phyloP scores from a whole-genome alignment of 1,284 basidiomycete species.

The Pseudozyma thailandica region DNA sequence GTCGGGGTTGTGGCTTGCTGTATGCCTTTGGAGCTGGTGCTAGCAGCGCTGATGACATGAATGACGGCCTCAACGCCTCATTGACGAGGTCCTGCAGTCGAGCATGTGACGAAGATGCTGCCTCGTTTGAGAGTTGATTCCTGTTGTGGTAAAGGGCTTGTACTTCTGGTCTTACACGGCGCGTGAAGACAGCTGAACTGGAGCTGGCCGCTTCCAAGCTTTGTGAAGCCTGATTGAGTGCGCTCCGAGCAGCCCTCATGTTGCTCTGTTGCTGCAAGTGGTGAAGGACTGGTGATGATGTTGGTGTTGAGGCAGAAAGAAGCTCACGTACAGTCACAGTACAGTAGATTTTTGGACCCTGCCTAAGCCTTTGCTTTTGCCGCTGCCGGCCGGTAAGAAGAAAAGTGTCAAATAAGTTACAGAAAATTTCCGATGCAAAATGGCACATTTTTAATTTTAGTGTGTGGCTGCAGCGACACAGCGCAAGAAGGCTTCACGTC shows the following conservation, averaged over 20 bases:
- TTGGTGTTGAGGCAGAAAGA: constrained; percentile 2
- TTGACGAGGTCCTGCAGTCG: constrained; percentile 33
- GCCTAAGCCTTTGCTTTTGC: too few species aligned
- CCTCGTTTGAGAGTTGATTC: too few species aligned
- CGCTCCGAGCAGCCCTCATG: constrained; percentile 10
- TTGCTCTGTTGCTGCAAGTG: neutral
- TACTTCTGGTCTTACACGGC: neutral
- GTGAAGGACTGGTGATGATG: neutral
- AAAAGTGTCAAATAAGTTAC: neutral
- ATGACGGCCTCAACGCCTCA: constrained; percentile 6
- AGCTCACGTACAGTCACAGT: neutral
- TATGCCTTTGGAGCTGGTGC: neutral
- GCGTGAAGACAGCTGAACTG: neutral
- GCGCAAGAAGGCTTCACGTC: neutral
- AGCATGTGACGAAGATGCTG: too few species aligned
- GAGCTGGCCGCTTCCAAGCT: neutral
- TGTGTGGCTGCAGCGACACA: neutral
- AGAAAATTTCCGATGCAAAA: constrained; percentile 2
- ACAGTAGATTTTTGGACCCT: neutral
- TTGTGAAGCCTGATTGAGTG: neutral
- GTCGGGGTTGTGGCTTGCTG: neutral
- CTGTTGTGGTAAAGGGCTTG: too few species aligned
- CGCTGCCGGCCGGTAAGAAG: constrained; percentile 42
- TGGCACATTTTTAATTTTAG: neutral
- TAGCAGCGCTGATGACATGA: constrained; percentile 2